Evolutionary conservation across 768 basidiomycete genomes (phyloP).

Genomic region (Panaeolus cyanescens): DNA sequence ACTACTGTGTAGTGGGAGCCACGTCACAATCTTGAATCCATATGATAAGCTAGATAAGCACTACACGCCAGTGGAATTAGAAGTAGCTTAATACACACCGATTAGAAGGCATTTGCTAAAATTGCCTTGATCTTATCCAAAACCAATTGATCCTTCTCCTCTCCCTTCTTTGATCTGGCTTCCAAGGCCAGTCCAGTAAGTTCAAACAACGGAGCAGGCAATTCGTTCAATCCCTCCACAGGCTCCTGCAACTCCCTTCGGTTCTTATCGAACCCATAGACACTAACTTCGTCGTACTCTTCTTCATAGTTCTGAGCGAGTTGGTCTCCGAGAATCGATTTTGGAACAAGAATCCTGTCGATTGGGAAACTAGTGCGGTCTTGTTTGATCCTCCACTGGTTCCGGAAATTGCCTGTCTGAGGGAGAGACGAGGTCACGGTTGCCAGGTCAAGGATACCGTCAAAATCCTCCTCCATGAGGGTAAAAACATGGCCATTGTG

Average conservation of each 20-base stretch:
- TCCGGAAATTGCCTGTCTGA: slow-evolving; percentile 27
- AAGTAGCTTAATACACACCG: no score
- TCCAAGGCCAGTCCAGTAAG: slow-evolving; percentile 34
- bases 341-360: slow-evolving; percentile 31
- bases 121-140: slow-evolving; percentile 27
- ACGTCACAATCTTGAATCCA: neutral
- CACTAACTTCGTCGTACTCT: slow-evolving; percentile 29
- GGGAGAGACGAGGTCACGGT: slow-evolving; percentile 23
- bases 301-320: slow-evolving; percentile 10
- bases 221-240: slow-evolving; percentile 24
- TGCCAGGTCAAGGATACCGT: slow-evolving; percentile 26
- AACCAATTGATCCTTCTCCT: slow-evolving; percentile 24
- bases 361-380: slow-evolving; percentile 33
- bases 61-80: neutral
- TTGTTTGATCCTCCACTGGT: slow-evolving; percentile 35
- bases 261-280: slow-evolving; percentile 35
- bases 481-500: slow-evolving; percentile 28
- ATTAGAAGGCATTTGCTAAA: slow-evolving; percentile 24
- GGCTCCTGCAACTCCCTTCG: slow-evolving; percentile 26
- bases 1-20: neutral
- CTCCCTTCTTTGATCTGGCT: slow-evolving; percentile 26
- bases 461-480: slow-evolving; percentile 25
- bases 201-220: slow-evolving; percentile 33
- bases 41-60: neutral
- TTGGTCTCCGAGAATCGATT: neutral